A percentile compares a stretch with the other conserved stretches of the same genome.
phyloP scores from a whole-genome alignment of 1,284 basidiomycete genomes.

The Ganoderma sp. region DNA sequence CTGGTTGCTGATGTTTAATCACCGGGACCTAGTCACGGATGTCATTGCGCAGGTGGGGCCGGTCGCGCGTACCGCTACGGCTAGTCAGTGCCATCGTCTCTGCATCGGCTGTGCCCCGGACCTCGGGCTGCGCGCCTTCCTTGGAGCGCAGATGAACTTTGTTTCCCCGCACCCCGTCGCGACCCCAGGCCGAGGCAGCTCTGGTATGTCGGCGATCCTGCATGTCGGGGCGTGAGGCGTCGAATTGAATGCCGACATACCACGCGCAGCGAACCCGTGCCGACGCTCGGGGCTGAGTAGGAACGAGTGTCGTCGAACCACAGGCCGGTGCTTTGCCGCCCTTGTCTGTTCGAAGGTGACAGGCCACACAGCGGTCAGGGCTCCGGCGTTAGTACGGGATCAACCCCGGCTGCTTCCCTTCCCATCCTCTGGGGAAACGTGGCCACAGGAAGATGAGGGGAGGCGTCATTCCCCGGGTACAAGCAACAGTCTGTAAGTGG shows the following conservation, averaged over 20 bases:
- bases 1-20: conserved; percentile 6
- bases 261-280: neutral
- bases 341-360: neutral
- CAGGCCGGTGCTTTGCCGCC: neutral
- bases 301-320: neutral
- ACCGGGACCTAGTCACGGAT: neutral
- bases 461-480: neutral
- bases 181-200: conserved; percentile 1
- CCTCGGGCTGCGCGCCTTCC: conserved; percentile 2
- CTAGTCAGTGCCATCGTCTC: neutral
- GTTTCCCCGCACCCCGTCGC: conserved; percentile 14
- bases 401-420: neutral
- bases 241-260: neutral
- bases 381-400: neutral
- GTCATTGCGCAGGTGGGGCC: neutral
- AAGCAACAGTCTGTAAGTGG: conserved; percentile 2
- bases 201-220: conserved; percentile 7
- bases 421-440: neutral
- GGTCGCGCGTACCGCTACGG: neutral
- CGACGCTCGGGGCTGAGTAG: neutral
- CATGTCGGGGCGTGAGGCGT: neutral
- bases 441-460: neutral
- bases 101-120: neutral
- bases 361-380: neutral
- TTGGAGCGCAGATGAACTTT: conserved; percentile 12